phyloP scores from a whole-genome alignment of 331 rosid species.

The Saraca asoca region DNA sequence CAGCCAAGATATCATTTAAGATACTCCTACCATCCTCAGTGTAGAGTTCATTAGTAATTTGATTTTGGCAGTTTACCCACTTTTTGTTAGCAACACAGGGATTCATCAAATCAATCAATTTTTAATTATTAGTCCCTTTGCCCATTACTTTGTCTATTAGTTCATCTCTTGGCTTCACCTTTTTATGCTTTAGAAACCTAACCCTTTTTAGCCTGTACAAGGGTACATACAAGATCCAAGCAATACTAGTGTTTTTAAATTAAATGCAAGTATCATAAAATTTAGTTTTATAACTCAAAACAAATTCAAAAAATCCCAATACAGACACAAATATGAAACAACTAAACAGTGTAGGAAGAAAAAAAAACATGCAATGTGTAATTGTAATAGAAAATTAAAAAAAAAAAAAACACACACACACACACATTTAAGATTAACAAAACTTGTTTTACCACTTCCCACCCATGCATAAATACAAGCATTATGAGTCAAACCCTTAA shows the following conservation, averaged over 20 bases:
- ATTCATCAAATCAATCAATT: conserved; percentile 34
- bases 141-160: conserved; percentile 17
- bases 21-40: conserved; percentile 52
- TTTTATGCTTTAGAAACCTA: conserved; percentile 89
- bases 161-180: conserved; percentile 60
- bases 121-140: conserved; percentile 40
- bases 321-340: not conserved
- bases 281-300: conserved; percentile 7
- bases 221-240: not conserved
- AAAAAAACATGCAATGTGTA: conserved; percentile 3
- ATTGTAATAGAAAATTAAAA: too few relatives aligned
- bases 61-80: conserved; percentile 59
- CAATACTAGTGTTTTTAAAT: conserved; percentile 3
- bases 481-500: too few relatives aligned
- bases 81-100: conserved; percentile 69
- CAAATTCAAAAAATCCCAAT: conserved; percentile 10
- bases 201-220: conserved; percentile 60
- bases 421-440: too few relatives aligned
- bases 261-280: conserved; percentile 20
- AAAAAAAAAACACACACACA: too few relatives aligned
- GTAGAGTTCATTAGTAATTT: conserved; percentile 55
- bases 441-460: too few relatives aligned
- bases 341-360: not conserved
- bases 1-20: conserved; percentile 45
- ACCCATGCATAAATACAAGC: too few relatives aligned